Evolutionary conservation across 345 rosid genomes (phyloP), one percentile per base, ranked within the genome.

Genomic region (Durio zibethinus): DNA sequence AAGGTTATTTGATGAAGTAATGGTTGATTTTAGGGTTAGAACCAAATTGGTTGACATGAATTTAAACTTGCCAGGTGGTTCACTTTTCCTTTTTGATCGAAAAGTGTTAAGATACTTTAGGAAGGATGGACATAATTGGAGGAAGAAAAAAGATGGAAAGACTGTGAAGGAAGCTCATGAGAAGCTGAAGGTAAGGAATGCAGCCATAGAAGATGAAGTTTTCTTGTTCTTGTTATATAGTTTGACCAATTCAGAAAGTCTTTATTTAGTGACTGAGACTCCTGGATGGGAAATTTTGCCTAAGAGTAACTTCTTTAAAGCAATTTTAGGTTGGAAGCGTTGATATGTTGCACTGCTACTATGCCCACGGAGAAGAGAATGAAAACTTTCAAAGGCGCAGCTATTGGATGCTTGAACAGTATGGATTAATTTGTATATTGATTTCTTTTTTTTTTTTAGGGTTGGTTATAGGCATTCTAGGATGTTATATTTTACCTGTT

Each of bases 341-440:
- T 77, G 98, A 94, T 85, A 90, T 91, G 60, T 80, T 94, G 75
- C 98, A 94, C 74, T 94, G 98, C 86, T 94, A 94, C 86, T 94
- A 94, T 85, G 98, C 98, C 29, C 98, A 93, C 75, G 97, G 98
- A 75, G 97, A 94, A 85, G 98, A 90, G 27, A 91, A 90, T 65
- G 97, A 90, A 80, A 88, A 82, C 76, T 94, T 94, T 79, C 98
- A 94, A 85, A 90, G 98, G 76, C 98, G 98, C 78, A 87, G 98
- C 85, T 94, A 94, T 75, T 94, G 98, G 98, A 88, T 91, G 97
- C 98, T 94, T 83, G 93, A 94, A 75, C 85, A 80, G 97, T 94
- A 60, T 70, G 64, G 74, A 31, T 52, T 56, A 52, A 25, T 76
- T 56, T 40, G 2, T 36, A 66, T 63, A 18, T 48, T 60, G 36